Conservation (phyloP, 169 alveolate genomes). For the Plasmodium knowlesi region DNA sequence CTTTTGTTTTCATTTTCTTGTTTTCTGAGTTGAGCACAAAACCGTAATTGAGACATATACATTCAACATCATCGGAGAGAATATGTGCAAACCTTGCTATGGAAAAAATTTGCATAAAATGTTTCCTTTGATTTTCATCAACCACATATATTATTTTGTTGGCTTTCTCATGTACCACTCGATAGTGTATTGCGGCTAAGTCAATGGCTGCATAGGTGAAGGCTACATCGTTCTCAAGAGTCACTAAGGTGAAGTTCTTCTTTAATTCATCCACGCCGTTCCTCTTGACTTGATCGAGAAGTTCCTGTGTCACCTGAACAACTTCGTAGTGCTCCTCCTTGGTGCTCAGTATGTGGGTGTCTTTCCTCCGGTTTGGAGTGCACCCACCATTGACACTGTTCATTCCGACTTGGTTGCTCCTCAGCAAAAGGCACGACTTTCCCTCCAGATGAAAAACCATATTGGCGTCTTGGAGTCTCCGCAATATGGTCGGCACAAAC, state of each 20-base stretch:
- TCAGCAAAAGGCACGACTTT: conserved; percentile 53
- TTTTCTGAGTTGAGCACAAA: conserved; percentile 52
- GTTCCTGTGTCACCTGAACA: not conserved
- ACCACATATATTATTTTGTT: conserved; percentile 79
- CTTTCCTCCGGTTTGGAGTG: not conserved
- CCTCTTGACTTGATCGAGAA: not conserved
- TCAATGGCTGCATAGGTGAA: conserved; percentile 84
- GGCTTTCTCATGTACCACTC: conserved; percentile 78
- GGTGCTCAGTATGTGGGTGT: conserved; percentile 9
- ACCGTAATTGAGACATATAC: conserved; percentile 57
- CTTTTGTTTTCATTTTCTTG: conserved; percentile 59
- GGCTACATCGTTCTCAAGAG: conserved; percentile 77
- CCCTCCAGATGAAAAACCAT: conserved; percentile 13
- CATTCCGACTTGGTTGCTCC: too few relatives aligned
- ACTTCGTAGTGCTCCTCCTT: conserved; percentile 31
- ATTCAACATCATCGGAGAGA: not conserved
- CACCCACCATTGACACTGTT: not conserved
- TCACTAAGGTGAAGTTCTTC: conserved; percentile 22
- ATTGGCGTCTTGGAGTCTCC: conserved; percentile 30
- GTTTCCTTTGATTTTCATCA: conserved; percentile 79
- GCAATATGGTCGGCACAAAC: conserved; percentile 39
- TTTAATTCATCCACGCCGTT: conserved; percentile 25
- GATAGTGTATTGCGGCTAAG: conserved; percentile 79
- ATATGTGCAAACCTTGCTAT: conserved; percentile 30
- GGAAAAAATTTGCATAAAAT: conserved; percentile 78